Percentiles rank a stretch among this genome's conserved stretches.
phyloP scores from a whole-genome alignment of 108 stramenopile genomes.

The Cyclotella cryptica region DNA sequence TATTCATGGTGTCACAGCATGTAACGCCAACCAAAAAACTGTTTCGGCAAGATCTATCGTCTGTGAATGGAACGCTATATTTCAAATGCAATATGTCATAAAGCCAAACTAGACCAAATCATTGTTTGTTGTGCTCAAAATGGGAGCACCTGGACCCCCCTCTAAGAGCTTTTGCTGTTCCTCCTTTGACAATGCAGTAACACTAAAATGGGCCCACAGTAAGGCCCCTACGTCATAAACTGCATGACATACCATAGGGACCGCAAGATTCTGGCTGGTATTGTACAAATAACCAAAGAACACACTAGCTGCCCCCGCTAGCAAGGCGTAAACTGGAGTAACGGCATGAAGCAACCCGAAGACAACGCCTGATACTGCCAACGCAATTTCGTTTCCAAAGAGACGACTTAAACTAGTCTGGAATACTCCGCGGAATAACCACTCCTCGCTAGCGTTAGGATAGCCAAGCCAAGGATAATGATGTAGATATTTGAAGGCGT shows the following conservation, averaged over 20 bases:
- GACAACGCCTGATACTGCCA: slow-evolving; percentile 62
- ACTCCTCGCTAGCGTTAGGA: slow-evolving; percentile 63
- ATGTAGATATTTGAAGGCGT: neutral
- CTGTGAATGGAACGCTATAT: no score
- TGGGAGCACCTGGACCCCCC: slow-evolving; percentile 24
- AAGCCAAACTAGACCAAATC: neutral
- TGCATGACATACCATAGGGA: slow-evolving; percentile 83
- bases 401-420: slow-evolving; percentile 59
- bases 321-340: slow-evolving; percentile 81
- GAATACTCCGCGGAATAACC: slow-evolving; percentile 87
- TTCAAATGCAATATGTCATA: no score
- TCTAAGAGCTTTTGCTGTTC: slow-evolving; percentile 56
- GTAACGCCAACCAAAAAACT: no score
- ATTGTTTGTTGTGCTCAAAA: slow-evolving; percentile 16
- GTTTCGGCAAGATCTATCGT: no score
- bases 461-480: neutral
- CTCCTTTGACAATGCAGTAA: slow-evolving; percentile 49
- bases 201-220: slow-evolving; percentile 80
- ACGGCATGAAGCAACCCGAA: slow-evolving; percentile 90
- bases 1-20: no score
- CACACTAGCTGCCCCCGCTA: slow-evolving; percentile 75
- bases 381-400: slow-evolving; percentile 44
- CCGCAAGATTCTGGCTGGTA: slow-evolving; percentile 64
- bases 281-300: slow-evolving; percentile 87
- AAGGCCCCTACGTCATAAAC: slow-evolving; percentile 87